phyloP scores from a whole-genome alignment of 2,329 filamentous ascomycete genomes.

The Clonostachys rosea region DNA sequence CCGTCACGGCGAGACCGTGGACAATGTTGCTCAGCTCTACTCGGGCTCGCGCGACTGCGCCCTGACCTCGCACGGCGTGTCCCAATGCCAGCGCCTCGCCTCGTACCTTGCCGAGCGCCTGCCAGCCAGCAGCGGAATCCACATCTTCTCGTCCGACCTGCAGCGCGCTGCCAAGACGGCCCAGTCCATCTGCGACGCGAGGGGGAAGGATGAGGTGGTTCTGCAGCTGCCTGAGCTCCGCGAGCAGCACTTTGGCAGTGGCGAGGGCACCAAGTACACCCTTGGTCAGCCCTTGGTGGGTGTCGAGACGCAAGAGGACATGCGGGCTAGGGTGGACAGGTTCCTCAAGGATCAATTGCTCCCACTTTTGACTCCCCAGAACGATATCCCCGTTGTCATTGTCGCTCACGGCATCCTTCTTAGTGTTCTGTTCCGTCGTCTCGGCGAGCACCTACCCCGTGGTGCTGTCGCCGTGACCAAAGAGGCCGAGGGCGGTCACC shows the following conservation, averaged over 20 bases:
- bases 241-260: conserved; percentile 71
- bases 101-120: conserved; percentile 44
- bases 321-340: conserved; percentile 56
- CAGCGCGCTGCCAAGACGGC: conserved; percentile 71
- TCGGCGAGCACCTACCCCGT: conserved; percentile 48
- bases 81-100: conserved; percentile 72
- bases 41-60: conserved; percentile 78
- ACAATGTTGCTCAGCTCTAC: conserved; percentile 77
- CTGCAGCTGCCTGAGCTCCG: conserved; percentile 42
- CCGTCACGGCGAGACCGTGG: conserved; percentile 84
- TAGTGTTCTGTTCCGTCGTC: conserved; percentile 58
- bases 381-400: conserved; percentile 44
- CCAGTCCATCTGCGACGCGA: conserved; percentile 56
- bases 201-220: conserved; percentile 22
- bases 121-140: conserved; percentile 35
- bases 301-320: conserved; percentile 63
- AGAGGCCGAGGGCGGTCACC: background rate
- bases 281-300: conserved; percentile 32
- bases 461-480: conserved; percentile 5
- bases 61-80: conserved; percentile 75
- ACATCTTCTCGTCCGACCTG: conserved; percentile 75
- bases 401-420: conserved; percentile 85
- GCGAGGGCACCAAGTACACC: conserved; percentile 60
- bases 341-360: conserved; percentile 65
- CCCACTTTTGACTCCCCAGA: conserved; percentile 31